These are phyloP conservation scores for Funneliformis geosporum DNA, from an alignment of 192 early-diverging fungal genomes.

Conservation along the genomic window DNA sequence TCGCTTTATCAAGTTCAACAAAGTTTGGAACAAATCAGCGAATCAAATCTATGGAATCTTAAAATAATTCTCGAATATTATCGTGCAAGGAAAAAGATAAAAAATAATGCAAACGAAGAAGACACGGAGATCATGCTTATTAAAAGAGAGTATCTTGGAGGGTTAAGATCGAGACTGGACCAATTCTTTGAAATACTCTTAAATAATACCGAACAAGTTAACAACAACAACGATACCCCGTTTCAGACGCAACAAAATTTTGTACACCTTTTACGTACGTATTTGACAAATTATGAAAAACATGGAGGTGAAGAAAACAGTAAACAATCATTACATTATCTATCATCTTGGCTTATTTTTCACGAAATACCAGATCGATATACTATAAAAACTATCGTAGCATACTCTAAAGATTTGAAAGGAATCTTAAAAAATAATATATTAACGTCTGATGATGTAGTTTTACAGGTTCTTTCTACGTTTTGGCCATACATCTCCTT, in stretches of 20 bases:
- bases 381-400: conserved; percentile 55
- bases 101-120: background rate
- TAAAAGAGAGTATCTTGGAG: conserved; percentile 9
- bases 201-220: background rate
- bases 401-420: background rate
- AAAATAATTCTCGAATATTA: conserved; percentile 30
- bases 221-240: too few relatives aligned
- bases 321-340: conserved; percentile 2
- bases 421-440: background rate
- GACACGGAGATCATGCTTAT: background rate
- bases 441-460: background rate
- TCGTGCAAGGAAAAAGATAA: background rate
- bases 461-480: background rate
- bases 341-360: conserved; percentile 16
- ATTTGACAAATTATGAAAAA: conserved; percentile 12
- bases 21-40: background rate
- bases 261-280: background rate
- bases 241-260: background rate
- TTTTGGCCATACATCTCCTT: conserved; percentile 12
- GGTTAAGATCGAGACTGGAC: conserved; percentile 9
- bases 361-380: conserved; percentile 15
- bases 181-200: conserved; percentile 15
- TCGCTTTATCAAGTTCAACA: conserved; percentile 43
- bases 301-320: background rate
- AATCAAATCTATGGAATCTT: conserved; percentile 19